Evolutionary conservation across 164 flowering plant genomes (phyloP).

Genomic region (Stephania japonica): DNA sequence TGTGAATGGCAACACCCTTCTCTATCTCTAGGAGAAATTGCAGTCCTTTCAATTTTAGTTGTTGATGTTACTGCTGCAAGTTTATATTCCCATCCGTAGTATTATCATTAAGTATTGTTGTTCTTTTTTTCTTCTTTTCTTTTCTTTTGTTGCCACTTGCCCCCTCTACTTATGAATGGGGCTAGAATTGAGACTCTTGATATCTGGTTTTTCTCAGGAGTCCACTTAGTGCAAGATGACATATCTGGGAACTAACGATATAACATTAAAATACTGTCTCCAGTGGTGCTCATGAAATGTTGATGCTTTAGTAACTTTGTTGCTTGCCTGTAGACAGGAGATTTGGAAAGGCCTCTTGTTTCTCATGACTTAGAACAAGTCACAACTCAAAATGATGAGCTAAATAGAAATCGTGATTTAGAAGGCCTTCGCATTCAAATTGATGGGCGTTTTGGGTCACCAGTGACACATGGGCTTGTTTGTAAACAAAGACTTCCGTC

Average conservation of each 20-base stretch:
- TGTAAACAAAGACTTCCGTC: slow-evolving; percentile 47
- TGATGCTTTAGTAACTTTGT: not conserved
- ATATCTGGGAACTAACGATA: not conserved
- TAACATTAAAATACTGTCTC: not conserved
- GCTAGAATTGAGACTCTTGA: not conserved
- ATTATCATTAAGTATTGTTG: not conserved
- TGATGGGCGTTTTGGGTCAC: slow-evolving; percentile 39
- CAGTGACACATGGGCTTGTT: slow-evolving; percentile 43
- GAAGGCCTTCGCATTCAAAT: slow-evolving; percentile 45
- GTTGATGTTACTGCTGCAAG: not conserved
- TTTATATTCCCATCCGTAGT: not conserved
- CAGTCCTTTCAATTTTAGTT: not conserved
- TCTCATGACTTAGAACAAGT: slow-evolving; percentile 34
- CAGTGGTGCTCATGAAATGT: not conserved
- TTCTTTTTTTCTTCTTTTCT: not conserved
- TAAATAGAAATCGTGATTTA: slow-evolving; percentile 32
- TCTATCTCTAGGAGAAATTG: not conserved
- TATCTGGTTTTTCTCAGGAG: not conserved
- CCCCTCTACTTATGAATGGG: not conserved
- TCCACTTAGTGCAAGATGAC: not conserved
- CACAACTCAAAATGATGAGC: slow-evolving; percentile 32
- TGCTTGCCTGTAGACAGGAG: slow-evolving; percentile 47
- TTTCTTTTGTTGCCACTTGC: not conserved
- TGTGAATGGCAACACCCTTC: not conserved
- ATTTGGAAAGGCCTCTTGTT: slow-evolving; percentile 81